Evolutionary conservation across 805 yeast genomes (phyloP).

Genomic region (Suhomyces pyralidae): DNA sequence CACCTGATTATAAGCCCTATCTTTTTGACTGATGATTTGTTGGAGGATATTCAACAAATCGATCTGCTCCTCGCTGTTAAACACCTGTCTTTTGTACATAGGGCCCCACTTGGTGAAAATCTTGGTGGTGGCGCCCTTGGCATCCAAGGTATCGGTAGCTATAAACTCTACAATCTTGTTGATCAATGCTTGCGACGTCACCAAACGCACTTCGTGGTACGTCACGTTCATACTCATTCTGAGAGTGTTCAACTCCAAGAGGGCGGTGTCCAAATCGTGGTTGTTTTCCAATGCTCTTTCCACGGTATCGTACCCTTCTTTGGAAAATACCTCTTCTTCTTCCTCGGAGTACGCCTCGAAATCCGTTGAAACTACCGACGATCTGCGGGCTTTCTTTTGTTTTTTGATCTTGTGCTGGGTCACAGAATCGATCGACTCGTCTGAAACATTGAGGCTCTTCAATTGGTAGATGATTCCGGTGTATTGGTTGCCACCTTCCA

Average conservation of each 20-base stretch:
- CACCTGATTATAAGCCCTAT: constrained; percentile 44
- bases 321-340: constrained; percentile 67
- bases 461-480: constrained; percentile 47
- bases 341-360: constrained; percentile 36
- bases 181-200: constrained; percentile 72
- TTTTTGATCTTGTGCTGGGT: constrained; percentile 43
- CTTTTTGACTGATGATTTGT: constrained; percentile 32
- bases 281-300: constrained; percentile 88
- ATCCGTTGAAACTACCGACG: constrained; percentile 45
- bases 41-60: constrained; percentile 62
- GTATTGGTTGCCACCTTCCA: constrained; percentile 36
- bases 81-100: constrained; percentile 81
- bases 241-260: constrained; percentile 86
- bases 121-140: constrained; percentile 71
- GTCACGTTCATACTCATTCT: constrained; percentile 97
- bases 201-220: constrained; percentile 85
- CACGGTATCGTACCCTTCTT: constrained; percentile 92
- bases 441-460: constrained; percentile 50
- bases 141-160: constrained; percentile 70
- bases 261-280: constrained; percentile 90
- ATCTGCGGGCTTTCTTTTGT: constrained; percentile 35
- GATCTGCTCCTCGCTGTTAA: constrained; percentile 71
- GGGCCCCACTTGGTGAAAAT: constrained; percentile 79
- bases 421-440: constrained; percentile 55
- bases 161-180: constrained; percentile 69